Conservation (phyloP, 2,329 filamentous ascomycete species). For the Botrytis galanthina region DNA sequence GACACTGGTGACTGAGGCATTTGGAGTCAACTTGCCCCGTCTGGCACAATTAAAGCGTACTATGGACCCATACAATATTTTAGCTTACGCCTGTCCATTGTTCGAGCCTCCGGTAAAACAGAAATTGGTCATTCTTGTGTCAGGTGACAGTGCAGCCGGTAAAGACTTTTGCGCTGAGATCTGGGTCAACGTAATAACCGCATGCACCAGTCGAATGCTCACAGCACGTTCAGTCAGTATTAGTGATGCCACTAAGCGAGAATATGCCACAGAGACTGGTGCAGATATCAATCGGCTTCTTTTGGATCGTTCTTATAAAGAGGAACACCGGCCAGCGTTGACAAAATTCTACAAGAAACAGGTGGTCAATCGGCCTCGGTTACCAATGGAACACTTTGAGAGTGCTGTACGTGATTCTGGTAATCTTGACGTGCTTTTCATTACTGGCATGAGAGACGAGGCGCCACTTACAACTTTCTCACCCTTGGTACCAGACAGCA, state of each 20-base stretch:
- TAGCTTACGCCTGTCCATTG: slow-evolving; percentile 57
- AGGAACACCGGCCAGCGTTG: slow-evolving; percentile 54
- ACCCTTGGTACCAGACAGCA: slow-evolving; percentile 52
- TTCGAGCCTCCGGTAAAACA: slow-evolving; percentile 38
- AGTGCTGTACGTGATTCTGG: slow-evolving; percentile 43
- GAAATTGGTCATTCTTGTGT: slow-evolving; percentile 52
- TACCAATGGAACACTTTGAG: slow-evolving; percentile 47
- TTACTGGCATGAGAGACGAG: slow-evolving; percentile 54
- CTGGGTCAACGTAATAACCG: slow-evolving; percentile 48
- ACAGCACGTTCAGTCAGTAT: slow-evolving; percentile 50
- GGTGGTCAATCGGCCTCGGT: slow-evolving; percentile 43
- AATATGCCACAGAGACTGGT: slow-evolving; percentile 52
- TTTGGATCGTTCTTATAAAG: slow-evolving; percentile 58
- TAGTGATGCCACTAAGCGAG: slow-evolving; percentile 55
- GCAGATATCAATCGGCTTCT: slow-evolving; percentile 50
- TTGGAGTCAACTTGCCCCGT: slow-evolving; percentile 53
- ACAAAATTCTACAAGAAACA: slow-evolving; percentile 52
- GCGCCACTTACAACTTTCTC: slow-evolving; percentile 54
- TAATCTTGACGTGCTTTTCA: slow-evolving; percentile 54
- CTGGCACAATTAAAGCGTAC: slow-evolving; percentile 51
- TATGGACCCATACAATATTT: slow-evolving; percentile 50
- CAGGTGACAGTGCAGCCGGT: slow-evolving; percentile 52
- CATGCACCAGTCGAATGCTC: slow-evolving; percentile 33
- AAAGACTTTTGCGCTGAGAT: slow-evolving; percentile 59
- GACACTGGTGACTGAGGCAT: slow-evolving; percentile 51